Conservation (phyloP, 345 rosid genomes). For the Nasturtium officinale region DNA sequence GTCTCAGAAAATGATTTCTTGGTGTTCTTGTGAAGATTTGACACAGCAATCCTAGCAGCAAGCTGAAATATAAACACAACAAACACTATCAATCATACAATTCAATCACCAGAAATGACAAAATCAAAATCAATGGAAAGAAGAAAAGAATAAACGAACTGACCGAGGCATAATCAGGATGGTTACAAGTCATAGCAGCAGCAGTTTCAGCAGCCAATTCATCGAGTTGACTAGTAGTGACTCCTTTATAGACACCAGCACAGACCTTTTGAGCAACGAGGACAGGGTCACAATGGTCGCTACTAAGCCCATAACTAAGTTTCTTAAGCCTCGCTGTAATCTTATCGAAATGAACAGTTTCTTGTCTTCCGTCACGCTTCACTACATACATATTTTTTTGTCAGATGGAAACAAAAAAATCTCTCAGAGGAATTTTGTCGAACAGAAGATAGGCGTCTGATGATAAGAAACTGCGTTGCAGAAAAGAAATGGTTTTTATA, state of each 20-base stretch:
- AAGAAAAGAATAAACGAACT: conserved; percentile 28
- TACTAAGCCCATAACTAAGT: conserved; percentile 86
- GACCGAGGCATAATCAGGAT: conserved; percentile 96
- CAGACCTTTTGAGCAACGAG: conserved; percentile 98
- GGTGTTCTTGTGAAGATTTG: conserved; percentile 96
- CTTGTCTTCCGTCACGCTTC: conserved; percentile 91
- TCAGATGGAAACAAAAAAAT: neutral
- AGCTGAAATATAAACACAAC: conserved; percentile 52
- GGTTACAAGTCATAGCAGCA: conserved; percentile 91
- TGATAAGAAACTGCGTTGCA: neutral
- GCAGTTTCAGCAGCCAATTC: conserved; percentile 98
- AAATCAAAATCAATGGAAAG: neutral
- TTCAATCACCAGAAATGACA: neutral
- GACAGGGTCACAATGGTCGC: conserved; percentile 95
- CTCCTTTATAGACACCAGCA: conserved; percentile 96
- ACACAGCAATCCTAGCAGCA: conserved; percentile 97
- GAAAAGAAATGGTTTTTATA: conserved; percentile 6
- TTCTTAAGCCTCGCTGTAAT: conserved; percentile 95
- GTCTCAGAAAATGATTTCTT: conserved; percentile 92
- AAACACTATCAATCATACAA: neutral
- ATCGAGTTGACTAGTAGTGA: conserved; percentile 95
- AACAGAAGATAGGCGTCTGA: neutral
- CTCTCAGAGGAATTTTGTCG: conserved; percentile 7
- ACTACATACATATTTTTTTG: conserved; percentile 72
- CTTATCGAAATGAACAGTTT: conserved; percentile 93